Evolutionary conservation across 1,284 basidiomycete genomes (phyloP).

Genomic region (Ceratobasidium sp.): DNA sequence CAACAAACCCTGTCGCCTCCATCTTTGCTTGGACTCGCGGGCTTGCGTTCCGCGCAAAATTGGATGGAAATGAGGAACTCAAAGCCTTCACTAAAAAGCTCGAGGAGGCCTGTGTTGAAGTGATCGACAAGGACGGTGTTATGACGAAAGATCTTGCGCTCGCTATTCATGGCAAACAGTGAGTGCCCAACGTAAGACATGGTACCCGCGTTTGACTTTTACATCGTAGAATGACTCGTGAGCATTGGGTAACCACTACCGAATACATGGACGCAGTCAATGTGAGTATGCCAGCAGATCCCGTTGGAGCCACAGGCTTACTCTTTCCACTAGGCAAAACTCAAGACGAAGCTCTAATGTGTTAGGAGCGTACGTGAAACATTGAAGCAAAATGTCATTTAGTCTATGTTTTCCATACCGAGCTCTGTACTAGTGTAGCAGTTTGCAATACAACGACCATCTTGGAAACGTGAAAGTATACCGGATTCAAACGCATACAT

Average conservation of each 20-base stretch:
- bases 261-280: conserved; percentile 93
- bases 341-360: conserved; percentile 26
- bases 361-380: background rate
- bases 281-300: conserved; percentile 60
- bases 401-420: background rate
- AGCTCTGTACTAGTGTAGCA: background rate
- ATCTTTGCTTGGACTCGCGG: conserved; percentile 99
- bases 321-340: conserved; percentile 11
- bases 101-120: conserved; percentile 91
- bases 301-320: background rate
- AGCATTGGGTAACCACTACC: conserved; percentile 94
- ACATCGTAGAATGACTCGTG: conserved; percentile 76
- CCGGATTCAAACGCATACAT: conserved; percentile 3
- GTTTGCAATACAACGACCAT: background rate
- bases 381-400: background rate
- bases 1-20: conserved; percentile 97
- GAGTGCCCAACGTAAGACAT: background rate
- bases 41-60: conserved; percentile 91
- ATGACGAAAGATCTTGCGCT: conserved; percentile 99
- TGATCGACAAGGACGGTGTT: conserved; percentile 89
- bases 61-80: conserved; percentile 87
- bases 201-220: background rate
- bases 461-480: background rate
- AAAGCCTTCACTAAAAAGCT: conserved; percentile 83
- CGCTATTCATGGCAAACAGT: conserved; percentile 90